Base-by-base conservation (phyloP, 2,329 filamentous ascomycete species). In the Pochonia chlamydosporia region DNA sequence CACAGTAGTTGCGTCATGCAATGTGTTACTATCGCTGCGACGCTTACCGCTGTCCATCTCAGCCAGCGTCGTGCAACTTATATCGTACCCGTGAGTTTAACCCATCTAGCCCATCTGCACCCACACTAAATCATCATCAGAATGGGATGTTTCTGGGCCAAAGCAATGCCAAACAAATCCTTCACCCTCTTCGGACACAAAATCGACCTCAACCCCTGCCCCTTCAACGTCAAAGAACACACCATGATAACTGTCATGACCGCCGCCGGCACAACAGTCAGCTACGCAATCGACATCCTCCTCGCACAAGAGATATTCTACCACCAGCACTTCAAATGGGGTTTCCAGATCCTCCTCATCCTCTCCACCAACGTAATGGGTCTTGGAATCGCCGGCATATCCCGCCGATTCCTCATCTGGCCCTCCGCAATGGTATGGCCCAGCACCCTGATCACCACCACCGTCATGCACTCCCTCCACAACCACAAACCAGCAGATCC, bases 361-460 rank as follows among this genome's bases (percentile, higher is more conserved):
- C 72, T 82, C 51, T 79, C 77, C 5, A 81, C 77, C 2, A 76
- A 83, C 48, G 71, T 79, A 56, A 77, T 81, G 44, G 81, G 82
- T 4, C 82, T 82, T 51, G 80, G 80, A 2, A 65, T 84, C 25
- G 81, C 81, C 6, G 80, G 80, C 2, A 61, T 83, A 46, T 68
- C 71, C 21, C 69, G 78, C 20, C 71, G 76, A 23, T 82, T 79
- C 63, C 69, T 84, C 14, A 73, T 79, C 13, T 75, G 69, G 62
- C 81, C 77, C 1, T 76, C 80, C 3, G 72, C 77, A 39, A 82
- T 82, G 79, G 76, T 83, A 46, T 83, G 79, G 79, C 79, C 79
- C 2, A 69, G 73, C 23, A 73, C 75, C 25, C 64, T 81, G 24
- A 75, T 82, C 56, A 84, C 81, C 56, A 71, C 74, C 20, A 71